Evolutionary conservation across 345 rosid genomes (phyloP).

Genomic region (Euphorbia pulcherrima): DNA sequence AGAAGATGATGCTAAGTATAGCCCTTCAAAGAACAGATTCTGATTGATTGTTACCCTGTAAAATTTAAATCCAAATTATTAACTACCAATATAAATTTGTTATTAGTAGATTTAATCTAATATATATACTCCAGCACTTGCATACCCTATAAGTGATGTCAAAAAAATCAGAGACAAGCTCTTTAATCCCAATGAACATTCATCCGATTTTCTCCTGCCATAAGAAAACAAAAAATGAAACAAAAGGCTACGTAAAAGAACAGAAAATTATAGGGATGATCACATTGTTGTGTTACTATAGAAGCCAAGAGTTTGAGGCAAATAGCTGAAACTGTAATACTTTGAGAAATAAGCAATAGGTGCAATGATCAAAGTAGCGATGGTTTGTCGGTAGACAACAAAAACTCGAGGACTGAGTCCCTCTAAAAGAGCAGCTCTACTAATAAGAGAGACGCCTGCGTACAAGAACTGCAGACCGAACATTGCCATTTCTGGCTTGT

Average conservation of each 20-base stretch:
- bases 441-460: conserved; percentile 27
- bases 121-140: not conserved
- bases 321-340: conserved; percentile 6
- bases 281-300: too few species aligned
- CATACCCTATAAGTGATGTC: conserved; percentile 42
- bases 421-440: conserved; percentile 36
- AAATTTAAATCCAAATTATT: not conserved
- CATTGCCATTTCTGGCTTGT: conserved; percentile 40
- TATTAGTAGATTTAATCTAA: not conserved
- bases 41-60: conserved; percentile 42
- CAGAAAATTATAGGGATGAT: too few species aligned
- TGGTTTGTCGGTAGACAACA: conserved; percentile 40
- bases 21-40: conserved; percentile 34
- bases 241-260: too few species aligned
- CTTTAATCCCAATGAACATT: conserved; percentile 28
- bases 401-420: conserved; percentile 44
- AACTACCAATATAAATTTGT: too few species aligned
- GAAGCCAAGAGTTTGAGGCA: too few species aligned
- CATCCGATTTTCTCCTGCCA: conserved; percentile 25
- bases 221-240: not conserved
- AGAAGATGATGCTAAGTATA: conserved; percentile 43
- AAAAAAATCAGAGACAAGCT: conserved; percentile 37
- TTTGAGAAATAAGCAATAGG: conserved; percentile 36
- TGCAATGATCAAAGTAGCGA: conserved; percentile 34
- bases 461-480: conserved; percentile 31